A percentile compares a stretch with the other conserved stretches of the same genome.
Conservation (phyloP, 73 alveolate species). For the Paramecium tetraurelia region DNA sequence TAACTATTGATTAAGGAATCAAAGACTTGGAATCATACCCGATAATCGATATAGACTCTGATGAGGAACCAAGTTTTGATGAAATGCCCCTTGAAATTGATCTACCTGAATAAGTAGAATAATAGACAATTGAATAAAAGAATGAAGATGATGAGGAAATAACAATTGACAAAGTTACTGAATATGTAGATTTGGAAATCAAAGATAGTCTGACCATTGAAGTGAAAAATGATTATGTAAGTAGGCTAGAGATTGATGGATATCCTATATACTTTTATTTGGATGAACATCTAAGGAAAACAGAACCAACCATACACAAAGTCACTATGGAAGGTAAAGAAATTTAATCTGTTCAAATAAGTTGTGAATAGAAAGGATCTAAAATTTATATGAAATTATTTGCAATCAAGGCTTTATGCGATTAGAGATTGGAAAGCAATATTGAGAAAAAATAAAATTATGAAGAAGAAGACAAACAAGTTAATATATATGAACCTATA, state of each 20-base stretch:
- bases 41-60: not conserved
- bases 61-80: constrained; percentile 43
- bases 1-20: constrained; percentile 1
- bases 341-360: not conserved
- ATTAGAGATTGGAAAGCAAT: constrained; percentile 22
- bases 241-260: constrained; percentile 1
- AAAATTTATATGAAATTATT: constrained; percentile 18
- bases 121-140: not conserved
- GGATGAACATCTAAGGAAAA: not conserved
- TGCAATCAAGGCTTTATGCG: constrained; percentile 21
- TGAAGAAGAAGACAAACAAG: not conserved
- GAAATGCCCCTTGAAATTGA: constrained; percentile 39
- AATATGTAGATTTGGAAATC: not conserved
- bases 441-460: not conserved
- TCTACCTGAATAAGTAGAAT: constrained; percentile 19
- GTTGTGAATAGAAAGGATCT: not conserved
- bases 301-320: not conserved
- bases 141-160: constrained; percentile 37
- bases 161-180: not conserved
- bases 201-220: not conserved
- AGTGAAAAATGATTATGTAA: constrained; percentile 25
- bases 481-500: not conserved
- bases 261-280: constrained; percentile 14
- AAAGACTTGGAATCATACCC: constrained; percentile 11
- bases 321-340: constrained; percentile 42